Evolutionary conservation across 345 rosid genomes (phyloP).

Genomic region (Syzygium aqueum): DNA sequence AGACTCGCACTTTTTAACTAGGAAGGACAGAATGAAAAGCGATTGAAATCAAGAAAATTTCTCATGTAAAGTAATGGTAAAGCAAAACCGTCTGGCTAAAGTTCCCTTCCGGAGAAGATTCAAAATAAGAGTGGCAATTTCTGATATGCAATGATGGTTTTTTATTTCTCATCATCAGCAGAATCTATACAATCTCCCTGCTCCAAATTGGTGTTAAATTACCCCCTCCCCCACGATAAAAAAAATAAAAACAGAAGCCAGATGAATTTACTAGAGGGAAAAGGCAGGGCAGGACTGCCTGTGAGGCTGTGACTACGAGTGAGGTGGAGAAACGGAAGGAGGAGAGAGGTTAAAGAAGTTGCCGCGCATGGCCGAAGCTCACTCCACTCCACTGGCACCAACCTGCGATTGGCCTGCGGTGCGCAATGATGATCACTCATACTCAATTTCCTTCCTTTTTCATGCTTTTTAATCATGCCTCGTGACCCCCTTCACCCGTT

Average conservation of each 20-base stretch:
- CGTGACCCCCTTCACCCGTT: neutral
- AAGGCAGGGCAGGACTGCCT: neutral
- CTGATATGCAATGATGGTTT: neutral
- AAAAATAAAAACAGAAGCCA: neutral
- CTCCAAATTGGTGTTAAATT: neutral
- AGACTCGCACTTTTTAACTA: neutral
- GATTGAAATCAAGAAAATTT: neutral
- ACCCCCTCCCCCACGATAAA: neutral
- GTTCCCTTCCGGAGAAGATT: neutral
- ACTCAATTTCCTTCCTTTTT: neutral
- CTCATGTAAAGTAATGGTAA: neutral
- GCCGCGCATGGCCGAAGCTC: neutral
- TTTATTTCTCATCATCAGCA: neutral
- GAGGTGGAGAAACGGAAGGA: neutral
- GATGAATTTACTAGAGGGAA: neutral
- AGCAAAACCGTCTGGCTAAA: neutral
- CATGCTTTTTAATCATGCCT: neutral
- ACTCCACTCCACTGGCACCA: neutral
- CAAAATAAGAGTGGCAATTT: neutral
- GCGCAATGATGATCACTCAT: slow-evolving; percentile 1
- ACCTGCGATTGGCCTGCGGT: slow-evolving; percentile 1
- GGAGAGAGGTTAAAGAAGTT: neutral
- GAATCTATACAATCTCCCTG: neutral
- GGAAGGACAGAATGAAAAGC: neutral
- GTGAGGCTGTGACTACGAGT: neutral